These are phyloP conservation scores for Ogataea glucozyma DNA, from an alignment of 805 yeast species.

Conservation along the genomic window DNA sequence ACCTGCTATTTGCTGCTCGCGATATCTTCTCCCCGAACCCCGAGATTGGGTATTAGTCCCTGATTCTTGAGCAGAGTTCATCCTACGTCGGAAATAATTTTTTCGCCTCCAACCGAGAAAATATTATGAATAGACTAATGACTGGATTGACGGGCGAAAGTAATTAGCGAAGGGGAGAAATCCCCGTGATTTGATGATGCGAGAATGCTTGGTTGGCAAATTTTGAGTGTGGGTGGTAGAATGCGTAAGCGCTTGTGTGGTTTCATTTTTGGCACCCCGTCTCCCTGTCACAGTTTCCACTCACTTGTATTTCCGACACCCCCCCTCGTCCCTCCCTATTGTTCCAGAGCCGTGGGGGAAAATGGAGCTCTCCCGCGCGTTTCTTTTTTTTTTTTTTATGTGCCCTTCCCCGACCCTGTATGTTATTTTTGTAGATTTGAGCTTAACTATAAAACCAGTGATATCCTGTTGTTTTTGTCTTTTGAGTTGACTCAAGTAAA, in stretches of 20 bases:
- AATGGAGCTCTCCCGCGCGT: constrained; percentile 6
- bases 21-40: constrained; percentile 7
- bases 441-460: constrained; percentile 2
- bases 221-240: too few species aligned
- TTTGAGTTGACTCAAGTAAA: neutral
- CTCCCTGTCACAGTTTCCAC: constrained; percentile 1
- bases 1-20: neutral
- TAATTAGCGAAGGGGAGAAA: too few species aligned
- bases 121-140: too few species aligned
- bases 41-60: constrained; percentile 2
- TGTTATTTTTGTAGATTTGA: constrained; percentile 1
- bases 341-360: constrained; percentile 9
- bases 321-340: constrained; percentile 10
- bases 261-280: too few species aligned
- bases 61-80: constrained; percentile 7
- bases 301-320: constrained; percentile 9
- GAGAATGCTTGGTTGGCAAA: too few species aligned
- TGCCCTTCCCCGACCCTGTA: constrained; percentile 6
- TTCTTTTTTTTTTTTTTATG: too few species aligned
- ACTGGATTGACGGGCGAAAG: too few species aligned
- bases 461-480: neutral
- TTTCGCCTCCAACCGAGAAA: too few species aligned
- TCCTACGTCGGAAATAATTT: constrained; percentile 7
- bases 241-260: too few species aligned
- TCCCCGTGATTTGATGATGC: too few species aligned